Evolutionary conservation across 306 rosid species (phyloP).

Genomic region (Pyrus communis): DNA sequence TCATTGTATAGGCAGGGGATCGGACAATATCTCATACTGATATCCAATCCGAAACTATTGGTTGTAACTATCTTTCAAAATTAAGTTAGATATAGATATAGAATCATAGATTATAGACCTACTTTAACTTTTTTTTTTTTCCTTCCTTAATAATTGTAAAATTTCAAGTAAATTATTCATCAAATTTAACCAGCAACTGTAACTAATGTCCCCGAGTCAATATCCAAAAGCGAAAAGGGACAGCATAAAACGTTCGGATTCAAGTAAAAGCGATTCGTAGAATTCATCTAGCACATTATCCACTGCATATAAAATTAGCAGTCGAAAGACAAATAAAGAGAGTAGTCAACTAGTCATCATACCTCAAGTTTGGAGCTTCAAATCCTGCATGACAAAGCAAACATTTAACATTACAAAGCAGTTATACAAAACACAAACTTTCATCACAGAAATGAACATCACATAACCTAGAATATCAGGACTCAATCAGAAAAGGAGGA

Average conservation of each 20-base stretch:
- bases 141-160: neutral
- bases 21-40: neutral
- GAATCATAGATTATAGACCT: neutral
- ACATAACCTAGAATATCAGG: neutral
- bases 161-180: neutral
- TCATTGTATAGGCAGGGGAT: neutral
- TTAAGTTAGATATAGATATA: neutral
- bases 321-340: no score
- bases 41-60: neutral
- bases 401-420: neutral
- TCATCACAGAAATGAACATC: neutral
- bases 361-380: constrained; percentile 82
- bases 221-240: neutral
- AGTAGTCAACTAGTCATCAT: neutral
- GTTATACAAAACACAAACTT: neutral
- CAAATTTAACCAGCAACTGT: neutral
- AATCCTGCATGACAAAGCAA: constrained; percentile 41
- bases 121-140: neutral
- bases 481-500: neutral
- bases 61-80: neutral
- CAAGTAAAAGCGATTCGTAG: no score
- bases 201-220: neutral
- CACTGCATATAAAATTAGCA: no score
- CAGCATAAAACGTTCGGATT: no score
- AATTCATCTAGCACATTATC: no score